Evolutionary conservation across 176 grass and related monocot species (phyloP).

Genomic region (Triticum urartu): DNA sequence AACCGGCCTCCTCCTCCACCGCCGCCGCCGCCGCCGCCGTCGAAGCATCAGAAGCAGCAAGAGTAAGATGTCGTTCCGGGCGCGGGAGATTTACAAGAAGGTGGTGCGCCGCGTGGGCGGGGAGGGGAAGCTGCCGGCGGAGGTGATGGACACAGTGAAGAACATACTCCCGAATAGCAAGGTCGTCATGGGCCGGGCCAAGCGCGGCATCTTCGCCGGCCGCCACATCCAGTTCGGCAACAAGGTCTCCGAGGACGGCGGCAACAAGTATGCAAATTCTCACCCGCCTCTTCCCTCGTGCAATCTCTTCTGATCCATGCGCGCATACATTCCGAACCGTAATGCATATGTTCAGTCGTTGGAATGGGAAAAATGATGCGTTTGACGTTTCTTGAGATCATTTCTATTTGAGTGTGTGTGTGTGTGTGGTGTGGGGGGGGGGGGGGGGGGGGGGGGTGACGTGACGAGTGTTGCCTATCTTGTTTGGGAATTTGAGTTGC

Average conservation of each 20-base stretch:
- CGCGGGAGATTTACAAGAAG: constrained; percentile 83
- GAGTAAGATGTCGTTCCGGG: constrained; percentile 71
- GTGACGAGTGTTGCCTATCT: background rate
- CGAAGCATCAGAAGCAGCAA: background rate
- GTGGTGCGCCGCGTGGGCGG: constrained; percentile 59
- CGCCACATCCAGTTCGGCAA: constrained; percentile 93
- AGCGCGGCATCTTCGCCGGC: constrained; percentile 93
- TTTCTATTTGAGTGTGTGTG: background rate
- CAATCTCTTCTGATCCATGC: constrained; percentile 10
- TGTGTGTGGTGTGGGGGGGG: too few relatives aligned
- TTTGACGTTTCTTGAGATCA: background rate
- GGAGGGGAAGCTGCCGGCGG: constrained; percentile 50
- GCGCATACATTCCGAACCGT: background rate
- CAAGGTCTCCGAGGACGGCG: constrained; percentile 90
- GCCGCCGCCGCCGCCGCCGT: constrained; percentile 22
- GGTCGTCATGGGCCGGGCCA: constrained; percentile 81
- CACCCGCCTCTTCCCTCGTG: background rate
- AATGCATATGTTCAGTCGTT: background rate
- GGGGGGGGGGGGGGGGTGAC: background rate
- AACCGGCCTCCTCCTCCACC: constrained; percentile 22
- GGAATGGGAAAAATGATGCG: background rate
- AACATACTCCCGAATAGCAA: constrained; percentile 66
- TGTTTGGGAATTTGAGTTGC: background rate
- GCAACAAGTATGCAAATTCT: constrained; percentile 79
- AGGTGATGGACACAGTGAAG: constrained; percentile 72